phyloP scores from a whole-genome alignment of 768 basidiomycete species.

The Suillus decipiens region DNA sequence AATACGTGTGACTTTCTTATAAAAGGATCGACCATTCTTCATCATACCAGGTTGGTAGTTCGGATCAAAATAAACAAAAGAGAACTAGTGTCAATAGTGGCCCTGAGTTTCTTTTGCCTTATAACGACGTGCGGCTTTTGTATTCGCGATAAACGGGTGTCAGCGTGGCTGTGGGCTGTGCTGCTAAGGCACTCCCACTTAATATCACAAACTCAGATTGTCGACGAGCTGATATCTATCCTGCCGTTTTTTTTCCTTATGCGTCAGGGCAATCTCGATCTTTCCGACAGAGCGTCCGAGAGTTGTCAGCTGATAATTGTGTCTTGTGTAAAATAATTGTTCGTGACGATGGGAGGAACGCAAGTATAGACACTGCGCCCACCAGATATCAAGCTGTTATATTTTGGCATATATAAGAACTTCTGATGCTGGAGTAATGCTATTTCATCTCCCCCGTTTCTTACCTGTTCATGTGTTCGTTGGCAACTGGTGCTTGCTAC shows the following conservation, averaged over 20 bases:
- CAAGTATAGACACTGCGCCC: slow-evolving; percentile 13
- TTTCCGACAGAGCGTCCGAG: slow-evolving; percentile 22
- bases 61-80: slow-evolving; percentile 15
- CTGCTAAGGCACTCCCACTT: slow-evolving; percentile 19
- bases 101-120: slow-evolving; percentile 27
- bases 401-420: slow-evolving; percentile 7
- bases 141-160: slow-evolving; percentile 12
- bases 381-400: slow-evolving; percentile 3
- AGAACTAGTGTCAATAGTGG: slow-evolving; percentile 20
- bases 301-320: slow-evolving; percentile 21
- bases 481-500: slow-evolving; percentile 14
- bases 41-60: neutral
- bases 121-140: slow-evolving; percentile 13
- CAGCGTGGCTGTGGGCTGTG: slow-evolving; percentile 31
- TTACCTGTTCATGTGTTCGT: slow-evolving; percentile 13
- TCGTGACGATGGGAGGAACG: slow-evolving; percentile 22
- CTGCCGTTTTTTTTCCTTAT: slow-evolving; percentile 25
- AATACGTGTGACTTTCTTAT: neutral
- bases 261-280: slow-evolving; percentile 26
- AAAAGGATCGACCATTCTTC: neutral
- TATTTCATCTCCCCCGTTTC: neutral
- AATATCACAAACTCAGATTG: slow-evolving; percentile 21
- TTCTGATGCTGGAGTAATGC: neutral
- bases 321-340: slow-evolving; percentile 19
- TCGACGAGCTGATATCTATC: slow-evolving; percentile 21